Evolutionary conservation across 176 grass and related monocot species (phyloP).

Genomic region (Aegilops longissima): DNA sequence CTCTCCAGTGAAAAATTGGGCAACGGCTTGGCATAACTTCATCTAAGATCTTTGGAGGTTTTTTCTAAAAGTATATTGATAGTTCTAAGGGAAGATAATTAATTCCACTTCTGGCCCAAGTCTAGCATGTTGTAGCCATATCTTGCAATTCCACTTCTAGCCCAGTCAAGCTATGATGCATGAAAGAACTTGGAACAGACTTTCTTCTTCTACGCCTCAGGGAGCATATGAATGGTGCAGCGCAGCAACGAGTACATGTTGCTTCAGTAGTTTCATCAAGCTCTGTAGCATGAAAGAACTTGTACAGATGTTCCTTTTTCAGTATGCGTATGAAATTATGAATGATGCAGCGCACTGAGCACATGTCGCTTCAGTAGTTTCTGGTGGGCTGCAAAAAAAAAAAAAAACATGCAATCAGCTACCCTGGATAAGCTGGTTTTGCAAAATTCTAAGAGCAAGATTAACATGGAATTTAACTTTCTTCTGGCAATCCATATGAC

Average conservation of each 20-base stretch:
- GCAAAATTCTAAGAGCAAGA: not conserved
- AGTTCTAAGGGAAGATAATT: not conserved
- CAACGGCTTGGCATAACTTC: not conserved
- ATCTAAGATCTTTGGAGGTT: not conserved
- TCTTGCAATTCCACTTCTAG: not conserved
- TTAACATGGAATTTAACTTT: not conserved
- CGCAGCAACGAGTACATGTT: not conserved
- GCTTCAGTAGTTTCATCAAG: not conserved
- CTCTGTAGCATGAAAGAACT: not conserved
- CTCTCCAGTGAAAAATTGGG: not conserved
- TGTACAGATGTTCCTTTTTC: not conserved
- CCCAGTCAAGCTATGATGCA: not conserved
- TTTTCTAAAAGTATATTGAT: not conserved
- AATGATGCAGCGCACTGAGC: not conserved
- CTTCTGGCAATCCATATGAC: not conserved
- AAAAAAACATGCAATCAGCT: not conserved
- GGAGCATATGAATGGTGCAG: not conserved
- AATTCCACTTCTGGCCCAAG: not conserved
- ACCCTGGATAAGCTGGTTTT: not conserved
- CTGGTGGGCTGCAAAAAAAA: not conserved
- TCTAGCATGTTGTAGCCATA: not conserved
- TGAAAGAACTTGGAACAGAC: not conserved
- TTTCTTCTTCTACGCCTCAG: not conserved
- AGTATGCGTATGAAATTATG: not conserved
- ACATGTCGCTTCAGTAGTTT: not conserved